These are phyloP conservation scores for Chlorella vulgaris DNA, from an alignment of 139 green algal genomes.

Conservation along the genomic window DNA sequence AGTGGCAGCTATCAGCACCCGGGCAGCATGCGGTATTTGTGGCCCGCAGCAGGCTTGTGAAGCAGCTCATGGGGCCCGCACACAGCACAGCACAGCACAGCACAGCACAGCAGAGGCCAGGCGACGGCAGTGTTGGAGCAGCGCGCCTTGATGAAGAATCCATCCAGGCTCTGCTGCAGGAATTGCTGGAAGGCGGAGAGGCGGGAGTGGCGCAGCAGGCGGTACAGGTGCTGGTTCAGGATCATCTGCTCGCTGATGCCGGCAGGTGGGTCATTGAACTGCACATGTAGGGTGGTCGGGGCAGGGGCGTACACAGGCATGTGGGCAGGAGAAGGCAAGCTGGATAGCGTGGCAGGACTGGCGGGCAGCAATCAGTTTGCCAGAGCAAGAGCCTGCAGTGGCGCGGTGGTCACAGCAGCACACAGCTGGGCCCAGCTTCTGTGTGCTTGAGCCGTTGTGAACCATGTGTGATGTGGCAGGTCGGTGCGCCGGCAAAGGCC, in stretches of 20 bases:
- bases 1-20: too few relatives aligned
- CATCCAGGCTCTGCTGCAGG: constrained; percentile 84
- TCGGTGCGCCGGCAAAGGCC: not conserved
- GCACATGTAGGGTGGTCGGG: not conserved
- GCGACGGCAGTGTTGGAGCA: not conserved
- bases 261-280: constrained; percentile 90
- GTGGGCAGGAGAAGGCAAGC: not conserved
- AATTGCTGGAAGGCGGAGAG: constrained; percentile 87
- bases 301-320: not conserved
- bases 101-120: not conserved
- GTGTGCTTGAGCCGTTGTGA: too few relatives aligned
- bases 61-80: not conserved
- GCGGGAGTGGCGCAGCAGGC: constrained; percentile 80
- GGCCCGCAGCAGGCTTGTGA: not conserved
- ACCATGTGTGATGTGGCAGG: too few relatives aligned
- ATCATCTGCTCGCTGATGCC: constrained; percentile 84
- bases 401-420: too few relatives aligned
- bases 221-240: constrained; percentile 89
- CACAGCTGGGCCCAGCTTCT: not conserved
- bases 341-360: too few relatives aligned
- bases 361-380: too few relatives aligned
- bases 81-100: too few relatives aligned
- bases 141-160: constrained; percentile 83
- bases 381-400: too few relatives aligned
- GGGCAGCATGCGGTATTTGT: too few relatives aligned